Evolutionary conservation across 371 early-diverging fungal species (phyloP).

Genomic region (Actinomucor elegans): DNA sequence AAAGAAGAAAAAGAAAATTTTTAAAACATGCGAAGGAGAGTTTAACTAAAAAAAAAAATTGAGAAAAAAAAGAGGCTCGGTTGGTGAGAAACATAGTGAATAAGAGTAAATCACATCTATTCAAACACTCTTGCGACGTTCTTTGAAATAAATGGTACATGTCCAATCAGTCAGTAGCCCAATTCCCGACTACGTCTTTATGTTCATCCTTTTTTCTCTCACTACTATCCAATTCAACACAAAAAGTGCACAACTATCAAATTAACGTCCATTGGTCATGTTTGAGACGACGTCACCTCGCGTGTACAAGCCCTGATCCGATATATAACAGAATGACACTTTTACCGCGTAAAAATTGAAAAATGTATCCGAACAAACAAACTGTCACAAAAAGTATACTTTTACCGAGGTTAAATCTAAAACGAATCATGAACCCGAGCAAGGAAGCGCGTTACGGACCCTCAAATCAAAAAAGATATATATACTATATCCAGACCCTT

Average conservation of each 20-base stretch:
- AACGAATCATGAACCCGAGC: neutral
- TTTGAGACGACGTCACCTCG: constrained; percentile 17
- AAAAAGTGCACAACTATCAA: neutral
- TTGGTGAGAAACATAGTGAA: constrained; percentile 28
- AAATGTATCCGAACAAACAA: no score
- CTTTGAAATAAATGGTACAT: constrained; percentile 21
- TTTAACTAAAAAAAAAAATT: constrained; percentile 16
- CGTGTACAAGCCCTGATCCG: no score
- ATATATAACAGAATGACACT: no score
- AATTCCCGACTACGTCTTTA: neutral
- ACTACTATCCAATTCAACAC: neutral
- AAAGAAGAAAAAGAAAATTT: constrained; percentile 8
- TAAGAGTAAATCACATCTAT: constrained; percentile 6
- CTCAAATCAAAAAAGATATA: no score
- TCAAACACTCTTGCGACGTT: constrained; percentile 13
- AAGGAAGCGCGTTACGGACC: no score
- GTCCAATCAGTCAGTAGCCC: constrained; percentile 7
- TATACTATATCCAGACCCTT: no score
- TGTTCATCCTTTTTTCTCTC: neutral
- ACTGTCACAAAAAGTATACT: no score
- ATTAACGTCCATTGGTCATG: constrained; percentile 11
- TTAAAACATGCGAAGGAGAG: constrained; percentile 21
- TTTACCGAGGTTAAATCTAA: neutral
- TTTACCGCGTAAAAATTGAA: no score
- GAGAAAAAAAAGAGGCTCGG: constrained; percentile 15